Conservation (phyloP, 2,329 filamentous ascomycete genomes). For the Hypoxylon sp. region DNA sequence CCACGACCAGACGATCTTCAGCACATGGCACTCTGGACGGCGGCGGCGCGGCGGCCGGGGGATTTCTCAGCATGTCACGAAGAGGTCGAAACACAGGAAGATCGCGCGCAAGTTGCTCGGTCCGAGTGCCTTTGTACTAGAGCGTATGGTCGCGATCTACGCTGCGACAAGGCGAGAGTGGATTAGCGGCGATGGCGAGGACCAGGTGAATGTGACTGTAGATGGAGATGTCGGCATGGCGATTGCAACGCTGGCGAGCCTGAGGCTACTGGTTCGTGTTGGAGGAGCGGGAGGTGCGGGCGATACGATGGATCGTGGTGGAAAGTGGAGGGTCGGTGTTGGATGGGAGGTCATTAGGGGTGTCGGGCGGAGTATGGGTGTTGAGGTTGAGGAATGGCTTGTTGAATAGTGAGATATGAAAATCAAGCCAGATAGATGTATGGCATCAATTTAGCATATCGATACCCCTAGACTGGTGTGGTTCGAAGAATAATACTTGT, state of each 20-base stretch:
- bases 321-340: conserved; percentile 83
- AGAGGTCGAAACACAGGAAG: conserved; percentile 66
- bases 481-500: conserved; percentile 18
- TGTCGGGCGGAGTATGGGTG: conserved; percentile 79
- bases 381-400: conserved; percentile 85
- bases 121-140: conserved; percentile 81
- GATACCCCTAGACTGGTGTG: conserved; percentile 16
- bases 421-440: background rate
- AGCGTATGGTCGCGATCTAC: conserved; percentile 84
- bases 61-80: conserved; percentile 33
- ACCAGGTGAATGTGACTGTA: conserved; percentile 57
- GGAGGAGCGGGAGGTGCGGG: conserved; percentile 76
- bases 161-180: conserved; percentile 73
- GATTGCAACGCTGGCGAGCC: conserved; percentile 79
- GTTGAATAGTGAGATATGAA: conserved; percentile 65
- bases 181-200: conserved; percentile 58
- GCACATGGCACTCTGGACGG: conserved; percentile 73
- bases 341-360: conserved; percentile 82
- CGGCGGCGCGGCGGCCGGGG: conserved; percentile 64
- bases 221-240: conserved; percentile 73
- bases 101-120: conserved; percentile 83
- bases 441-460: background rate
- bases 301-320: conserved; percentile 77
- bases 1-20: conserved; percentile 83
- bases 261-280: conserved; percentile 77